Percentiles rank a stretch among this genome's conserved stretches.
These are phyloP conservation scores for Penicillium chermesinum DNA, from an alignment of 495 filamentous ascomycete genomes.

Conservation along the genomic window DNA sequence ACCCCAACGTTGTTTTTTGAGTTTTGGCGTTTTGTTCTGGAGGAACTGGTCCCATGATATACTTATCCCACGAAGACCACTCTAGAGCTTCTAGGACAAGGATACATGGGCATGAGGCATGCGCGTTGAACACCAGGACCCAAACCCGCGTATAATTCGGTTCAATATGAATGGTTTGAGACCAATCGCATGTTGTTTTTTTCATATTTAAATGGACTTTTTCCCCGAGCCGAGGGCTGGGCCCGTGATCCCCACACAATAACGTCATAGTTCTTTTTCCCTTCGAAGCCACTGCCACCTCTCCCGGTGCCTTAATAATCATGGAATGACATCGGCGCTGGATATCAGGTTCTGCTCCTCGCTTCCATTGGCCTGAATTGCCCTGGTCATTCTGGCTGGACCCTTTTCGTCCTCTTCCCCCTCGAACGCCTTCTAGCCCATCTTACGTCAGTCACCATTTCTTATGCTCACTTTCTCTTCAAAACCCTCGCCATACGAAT, in stretches of 20 bases:
- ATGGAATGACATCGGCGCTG: conserved; percentile 28
- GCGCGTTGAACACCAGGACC: too few relatives aligned
- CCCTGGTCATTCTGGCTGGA: conserved; percentile 14
- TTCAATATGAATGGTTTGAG: too few relatives aligned
- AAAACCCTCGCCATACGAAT: neutral
- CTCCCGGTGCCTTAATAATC: conserved; percentile 20
- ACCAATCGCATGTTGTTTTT: too few relatives aligned
- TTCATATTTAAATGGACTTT: too few relatives aligned
- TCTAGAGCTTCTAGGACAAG: too few relatives aligned
- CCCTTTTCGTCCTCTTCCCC: conserved; percentile 17
- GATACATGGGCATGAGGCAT: too few relatives aligned
- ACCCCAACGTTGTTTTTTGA: too few relatives aligned
- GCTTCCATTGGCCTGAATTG: conserved; percentile 14
- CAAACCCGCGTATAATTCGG: too few relatives aligned
- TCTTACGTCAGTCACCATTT: conserved; percentile 16
- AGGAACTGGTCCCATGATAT: too few relatives aligned
- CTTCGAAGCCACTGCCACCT: neutral
- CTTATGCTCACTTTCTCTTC: neutral
- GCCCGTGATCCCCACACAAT: conserved; percentile 19
- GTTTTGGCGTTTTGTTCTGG: too few relatives aligned
- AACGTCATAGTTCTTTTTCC: conserved; percentile 25
- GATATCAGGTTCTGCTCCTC: conserved; percentile 24
- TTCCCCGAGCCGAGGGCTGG: neutral
- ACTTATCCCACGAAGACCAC: too few relatives aligned
- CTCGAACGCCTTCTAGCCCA: conserved; percentile 7